Percentiles rank a stretch among this genome's conserved stretches.
These are phyloP conservation scores for Blastobotrys petasosporus DNA, from an alignment of 1,139 yeast genomes.

Conservation along the genomic window DNA sequence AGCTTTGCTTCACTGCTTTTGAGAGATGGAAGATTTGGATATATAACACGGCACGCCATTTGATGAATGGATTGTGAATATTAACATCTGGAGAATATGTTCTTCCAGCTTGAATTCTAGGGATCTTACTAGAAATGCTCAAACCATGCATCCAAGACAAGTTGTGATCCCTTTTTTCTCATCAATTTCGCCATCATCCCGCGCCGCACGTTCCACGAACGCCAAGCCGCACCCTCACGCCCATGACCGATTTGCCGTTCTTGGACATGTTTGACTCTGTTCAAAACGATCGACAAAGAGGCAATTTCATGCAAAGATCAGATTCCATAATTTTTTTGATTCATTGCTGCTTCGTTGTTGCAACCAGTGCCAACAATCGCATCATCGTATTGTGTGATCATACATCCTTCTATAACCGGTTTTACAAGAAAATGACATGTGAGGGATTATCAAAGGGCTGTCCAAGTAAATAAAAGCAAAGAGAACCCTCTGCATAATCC, in stretches of 20 bases:
- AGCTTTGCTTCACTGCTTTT: too few relatives aligned
- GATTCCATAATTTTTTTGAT: not conserved
- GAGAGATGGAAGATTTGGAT: too few relatives aligned
- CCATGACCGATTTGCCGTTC: too few relatives aligned
- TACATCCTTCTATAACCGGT: not conserved
- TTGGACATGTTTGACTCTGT: too few relatives aligned
- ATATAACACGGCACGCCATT: too few relatives aligned
- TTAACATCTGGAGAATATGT: too few relatives aligned
- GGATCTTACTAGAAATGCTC: too few relatives aligned
- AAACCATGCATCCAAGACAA: too few relatives aligned
- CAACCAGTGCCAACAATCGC: not conserved
- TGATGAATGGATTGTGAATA: too few relatives aligned
- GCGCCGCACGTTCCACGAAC: too few relatives aligned
- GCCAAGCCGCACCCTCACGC: too few relatives aligned
- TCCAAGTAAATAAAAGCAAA: not conserved
- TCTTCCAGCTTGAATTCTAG: too few relatives aligned
- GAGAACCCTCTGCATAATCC: slow-evolving; percentile 7
- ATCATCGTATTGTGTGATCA: not conserved
- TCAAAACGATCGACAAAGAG: not conserved
- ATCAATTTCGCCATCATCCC: not conserved
- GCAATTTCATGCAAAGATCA: not conserved
- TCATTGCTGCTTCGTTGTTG: not conserved
- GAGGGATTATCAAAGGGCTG: slow-evolving; percentile 5
- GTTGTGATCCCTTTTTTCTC: not conserved
- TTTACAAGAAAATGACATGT: not conserved